These are phyloP conservation scores for Paspalum vaginatum DNA, from an alignment of 176 grass and related monocot species.

Conservation along the genomic window DNA sequence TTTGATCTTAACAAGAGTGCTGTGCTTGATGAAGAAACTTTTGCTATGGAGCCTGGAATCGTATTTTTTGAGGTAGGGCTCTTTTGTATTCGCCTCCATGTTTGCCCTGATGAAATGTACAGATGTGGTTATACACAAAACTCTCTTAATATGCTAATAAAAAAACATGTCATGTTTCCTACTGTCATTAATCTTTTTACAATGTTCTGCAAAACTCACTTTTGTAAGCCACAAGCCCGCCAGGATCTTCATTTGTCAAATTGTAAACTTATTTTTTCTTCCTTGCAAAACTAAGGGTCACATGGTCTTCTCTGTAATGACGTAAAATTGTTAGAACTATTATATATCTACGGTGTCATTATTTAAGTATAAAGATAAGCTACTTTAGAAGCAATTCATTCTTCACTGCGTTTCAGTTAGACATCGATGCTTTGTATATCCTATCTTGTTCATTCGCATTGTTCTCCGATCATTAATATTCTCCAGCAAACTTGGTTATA, in stretches of 20 bases:
- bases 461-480: constrained; percentile 25
- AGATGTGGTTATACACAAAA: constrained; percentile 5
- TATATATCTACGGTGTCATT: neutral
- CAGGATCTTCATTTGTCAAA: constrained; percentile 21
- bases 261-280: neutral
- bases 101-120: constrained; percentile 18
- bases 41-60: constrained; percentile 76
- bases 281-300: constrained; percentile 3
- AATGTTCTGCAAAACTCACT: neutral
- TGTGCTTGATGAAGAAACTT: constrained; percentile 76
- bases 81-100: constrained; percentile 14
- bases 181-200: neutral
- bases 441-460: neutral
- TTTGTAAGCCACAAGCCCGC: neutral
- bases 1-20: constrained; percentile 81
- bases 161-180: constrained; percentile 8
- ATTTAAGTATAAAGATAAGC: neutral
- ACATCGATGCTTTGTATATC: constrained; percentile 15
- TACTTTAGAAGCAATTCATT: neutral
- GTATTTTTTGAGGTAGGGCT: constrained; percentile 88
- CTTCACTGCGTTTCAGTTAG: constrained; percentile 3
- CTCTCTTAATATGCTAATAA: neutral
- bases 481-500: neutral
- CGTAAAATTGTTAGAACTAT: constrained; percentile 11
- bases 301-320: constrained; percentile 3